Conservation (phyloP, 2,329 filamentous ascomycete genomes). For the Nemania serpens region DNA sequence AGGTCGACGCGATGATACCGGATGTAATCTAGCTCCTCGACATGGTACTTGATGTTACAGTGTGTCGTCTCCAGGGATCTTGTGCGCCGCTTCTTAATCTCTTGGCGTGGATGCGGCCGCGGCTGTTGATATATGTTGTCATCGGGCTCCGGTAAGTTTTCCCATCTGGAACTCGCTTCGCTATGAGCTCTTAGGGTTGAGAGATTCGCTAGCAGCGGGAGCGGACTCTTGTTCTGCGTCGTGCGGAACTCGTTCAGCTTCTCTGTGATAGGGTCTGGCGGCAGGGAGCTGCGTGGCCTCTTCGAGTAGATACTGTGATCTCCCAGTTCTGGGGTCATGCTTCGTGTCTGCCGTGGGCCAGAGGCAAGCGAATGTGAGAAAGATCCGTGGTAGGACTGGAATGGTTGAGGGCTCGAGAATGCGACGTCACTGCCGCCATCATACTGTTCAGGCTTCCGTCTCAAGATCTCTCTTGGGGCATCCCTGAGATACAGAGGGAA, state of each 20-base stretch:
- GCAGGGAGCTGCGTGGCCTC: constrained; percentile 1
- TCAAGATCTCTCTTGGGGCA: constrained; percentile 1
- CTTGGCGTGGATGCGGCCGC: constrained; percentile 1
- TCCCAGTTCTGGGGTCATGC: constrained; percentile 29
- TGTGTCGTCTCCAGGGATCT: constrained; percentile 28
- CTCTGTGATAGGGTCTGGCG: constrained; percentile 31
- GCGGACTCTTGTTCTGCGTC: constrained; percentile 25
- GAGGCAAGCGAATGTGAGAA: not conserved
- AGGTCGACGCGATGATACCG: constrained; percentile 38
- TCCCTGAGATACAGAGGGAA: not conserved
- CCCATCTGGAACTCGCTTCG: not conserved
- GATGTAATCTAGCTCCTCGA: constrained; percentile 39
- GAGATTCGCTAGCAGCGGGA: constrained; percentile 25
- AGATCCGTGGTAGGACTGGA: constrained; percentile 4
- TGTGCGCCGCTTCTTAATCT: constrained; percentile 16
- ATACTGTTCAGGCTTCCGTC: constrained; percentile 24
- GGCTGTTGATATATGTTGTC: not conserved
- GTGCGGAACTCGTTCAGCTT: constrained; percentile 34
- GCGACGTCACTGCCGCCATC: constrained; percentile 4
- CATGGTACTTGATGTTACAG: constrained; percentile 40
- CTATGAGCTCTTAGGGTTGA: not conserved
- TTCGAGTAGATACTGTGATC: constrained; percentile 18
- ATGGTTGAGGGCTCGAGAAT: constrained; percentile 26
- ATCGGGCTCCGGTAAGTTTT: not conserved
- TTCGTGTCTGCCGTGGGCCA: constrained; percentile 19